A percentile compares a stretch with the other conserved stretches of the same genome.
Evolutionary conservation across 2,329 filamentous ascomycete genomes (phyloP).

Genomic region (Colletotrichum sp.): DNA sequence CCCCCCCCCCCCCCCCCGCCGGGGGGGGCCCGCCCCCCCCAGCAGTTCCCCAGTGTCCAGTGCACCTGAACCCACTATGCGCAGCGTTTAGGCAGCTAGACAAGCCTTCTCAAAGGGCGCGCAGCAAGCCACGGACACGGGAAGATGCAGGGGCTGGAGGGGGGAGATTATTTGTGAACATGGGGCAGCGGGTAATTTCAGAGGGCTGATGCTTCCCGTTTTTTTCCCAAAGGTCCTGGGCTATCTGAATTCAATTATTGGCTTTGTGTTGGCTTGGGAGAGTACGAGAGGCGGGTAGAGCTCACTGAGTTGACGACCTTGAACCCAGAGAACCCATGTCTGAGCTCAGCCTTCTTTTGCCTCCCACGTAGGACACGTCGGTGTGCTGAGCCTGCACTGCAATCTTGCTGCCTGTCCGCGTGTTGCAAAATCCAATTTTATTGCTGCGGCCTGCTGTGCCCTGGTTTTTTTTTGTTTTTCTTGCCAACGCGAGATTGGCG

Average conservation of each 20-base stretch:
- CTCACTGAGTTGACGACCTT: not conserved
- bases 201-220: not conserved
- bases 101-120: not conserved
- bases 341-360: not conserved
- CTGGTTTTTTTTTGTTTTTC: not conserved
- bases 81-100: not conserved
- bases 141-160: not conserved
- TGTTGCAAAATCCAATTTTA: not conserved
- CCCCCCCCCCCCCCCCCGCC: no score
- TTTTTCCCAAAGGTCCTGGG: not conserved
- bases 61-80: not conserved
- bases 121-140: not conserved
- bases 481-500: not conserved
- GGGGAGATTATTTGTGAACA: not conserved
- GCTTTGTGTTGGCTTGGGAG: not conserved
- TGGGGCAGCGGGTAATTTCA: not conserved
- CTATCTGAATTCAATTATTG: not conserved
- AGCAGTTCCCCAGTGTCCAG: not conserved
- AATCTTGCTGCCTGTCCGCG: not conserved
- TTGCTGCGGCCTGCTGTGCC: not conserved
- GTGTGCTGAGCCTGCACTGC: not conserved
- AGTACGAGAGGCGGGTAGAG: not conserved
- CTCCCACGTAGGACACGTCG: not conserved
- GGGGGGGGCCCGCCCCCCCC: no score
- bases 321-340: not conserved